Percentiles rank a stretch among this genome's conserved stretches.
These are phyloP conservation scores for Phytopythium vexans DNA, from an alignment of 352 stramenopile species.

Conservation along the genomic window DNA sequence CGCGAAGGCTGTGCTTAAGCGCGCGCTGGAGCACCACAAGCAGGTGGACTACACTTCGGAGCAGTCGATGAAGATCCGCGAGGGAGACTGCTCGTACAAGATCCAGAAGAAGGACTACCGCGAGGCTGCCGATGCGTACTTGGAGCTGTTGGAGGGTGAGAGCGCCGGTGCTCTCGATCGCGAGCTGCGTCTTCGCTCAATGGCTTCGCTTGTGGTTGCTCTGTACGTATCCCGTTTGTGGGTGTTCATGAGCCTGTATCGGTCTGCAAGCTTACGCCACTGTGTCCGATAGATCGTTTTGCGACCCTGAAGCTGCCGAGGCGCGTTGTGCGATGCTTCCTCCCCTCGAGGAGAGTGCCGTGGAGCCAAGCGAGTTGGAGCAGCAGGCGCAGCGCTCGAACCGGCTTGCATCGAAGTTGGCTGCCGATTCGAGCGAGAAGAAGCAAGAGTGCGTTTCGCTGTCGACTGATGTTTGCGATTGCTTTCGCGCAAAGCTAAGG, in stretches of 20 bases:
- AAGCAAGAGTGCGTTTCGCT: slow-evolving; percentile 66
- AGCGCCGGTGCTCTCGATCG: slow-evolving; percentile 53
- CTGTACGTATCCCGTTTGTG: slow-evolving; percentile 42
- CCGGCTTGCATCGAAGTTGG: slow-evolving; percentile 57
- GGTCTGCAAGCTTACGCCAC: slow-evolving; percentile 4
- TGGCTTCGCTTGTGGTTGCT: slow-evolving; percentile 72
- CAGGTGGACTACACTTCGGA: slow-evolving; percentile 49
- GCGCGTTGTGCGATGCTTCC: slow-evolving; percentile 66
- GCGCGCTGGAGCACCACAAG: slow-evolving; percentile 51
- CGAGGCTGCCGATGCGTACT: slow-evolving; percentile 55
- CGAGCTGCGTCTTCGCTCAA: slow-evolving; percentile 66
- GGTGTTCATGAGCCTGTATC: slow-evolving; percentile 2
- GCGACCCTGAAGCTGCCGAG: slow-evolving; percentile 61
- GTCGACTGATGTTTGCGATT: background rate
- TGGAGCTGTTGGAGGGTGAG: slow-evolving; percentile 68
- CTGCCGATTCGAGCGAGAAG: slow-evolving; percentile 54
- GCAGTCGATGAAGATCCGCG: slow-evolving; percentile 65
- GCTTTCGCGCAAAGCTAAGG: background rate
- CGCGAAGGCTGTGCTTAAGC: slow-evolving; percentile 48
- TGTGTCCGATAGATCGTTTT: slow-evolving; percentile 50
- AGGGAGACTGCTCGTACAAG: slow-evolving; percentile 78
- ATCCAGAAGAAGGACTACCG: slow-evolving; percentile 77
- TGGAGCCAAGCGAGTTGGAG: slow-evolving; percentile 65
- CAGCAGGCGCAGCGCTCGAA: slow-evolving; percentile 57
- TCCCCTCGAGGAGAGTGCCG: slow-evolving; percentile 40